Evolutionary conservation across 2,329 filamentous ascomycete genomes (phyloP), one percentile per base, ranked within the genome.

Genomic region (Fusarium sp.): DNA sequence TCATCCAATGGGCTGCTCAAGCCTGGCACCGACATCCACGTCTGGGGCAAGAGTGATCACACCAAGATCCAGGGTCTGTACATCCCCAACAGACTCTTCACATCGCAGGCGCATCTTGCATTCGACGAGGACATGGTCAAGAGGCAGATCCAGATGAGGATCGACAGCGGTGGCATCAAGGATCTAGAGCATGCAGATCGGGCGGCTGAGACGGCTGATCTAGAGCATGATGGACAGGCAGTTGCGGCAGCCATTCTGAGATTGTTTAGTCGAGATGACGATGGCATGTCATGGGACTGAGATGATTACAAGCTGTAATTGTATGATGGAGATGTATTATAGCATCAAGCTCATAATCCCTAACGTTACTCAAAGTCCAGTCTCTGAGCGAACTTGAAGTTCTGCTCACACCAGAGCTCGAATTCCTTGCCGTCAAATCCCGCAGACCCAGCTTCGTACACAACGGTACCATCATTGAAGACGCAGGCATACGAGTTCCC

Each of bases 71-170:
- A 95, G 74, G 90, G 89, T 24, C 87, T 94, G 81, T 94, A 93
- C 72, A 77, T 83, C 32, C 81, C 84, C 11, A 80, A 83, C 40
- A 80, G 83, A 22, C 77, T 92, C 19, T 88, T 95, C 53, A 88
- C 90, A 0, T 83, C 93, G 2, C 91, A 95, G 76, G 91, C 91
- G 0, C 91, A 95, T 72, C 86, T 92, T 2, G 91, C 93, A 58
- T 93, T 93, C 72, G 88, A 83, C 22, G 81, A 85, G 65, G 84
- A 86, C 26, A 92, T 93, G 72, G 85, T 92, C 49, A 80, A 77
- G 43, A 83, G 89, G 59, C 76, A 93, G 51, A 78, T 93, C 45
- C 79, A 83, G 62, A 79, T 81, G 67, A 80, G 91, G 58, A 80
- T 89, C 56, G 78, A 86, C 38, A 77, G 80, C 41, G 80, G 80